phyloP scores from a whole-genome alignment of 257 asterid genomes.

The Capsicum rhomboideum region DNA sequence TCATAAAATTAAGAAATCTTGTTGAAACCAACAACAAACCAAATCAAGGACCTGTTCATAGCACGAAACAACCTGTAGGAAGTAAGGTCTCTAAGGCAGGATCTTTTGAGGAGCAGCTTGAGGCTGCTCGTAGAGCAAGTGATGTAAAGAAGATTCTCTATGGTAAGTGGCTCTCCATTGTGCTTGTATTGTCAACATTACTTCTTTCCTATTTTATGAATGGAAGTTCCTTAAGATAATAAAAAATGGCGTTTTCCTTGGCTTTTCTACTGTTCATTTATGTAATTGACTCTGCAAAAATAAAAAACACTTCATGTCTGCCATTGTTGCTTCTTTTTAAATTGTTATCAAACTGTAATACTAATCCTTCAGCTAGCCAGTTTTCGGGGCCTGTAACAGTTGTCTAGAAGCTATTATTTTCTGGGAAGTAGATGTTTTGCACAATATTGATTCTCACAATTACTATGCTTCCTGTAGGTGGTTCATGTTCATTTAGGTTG shows the following conservation, averaged over 20 bases:
- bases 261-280: not conserved
- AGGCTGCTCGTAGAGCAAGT: constrained; percentile 95
- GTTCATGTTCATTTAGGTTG: not conserved
- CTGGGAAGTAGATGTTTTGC: not conserved
- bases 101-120: constrained; percentile 90
- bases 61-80: constrained; percentile 27
- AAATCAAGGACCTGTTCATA: constrained; percentile 27
- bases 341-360: not conserved
- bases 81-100: constrained; percentile 47
- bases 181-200: not conserved
- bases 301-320: not conserved
- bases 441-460: not conserved
- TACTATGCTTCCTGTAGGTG: not conserved
- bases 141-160: constrained; percentile 80
- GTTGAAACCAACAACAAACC: constrained; percentile 33
- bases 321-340: not conserved
- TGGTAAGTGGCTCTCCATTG: constrained; percentile 44
- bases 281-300: not conserved
- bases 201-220: not conserved
- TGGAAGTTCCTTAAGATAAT: not conserved
- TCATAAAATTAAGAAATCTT: constrained; percentile 41
- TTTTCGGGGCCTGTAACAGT: not conserved
- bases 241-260: not conserved
- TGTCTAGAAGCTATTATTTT: not conserved
- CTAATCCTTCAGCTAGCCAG: not conserved